These are phyloP conservation scores for Ormosia semicastrata DNA, from an alignment of 306 rosid species.

Conservation along the genomic window DNA sequence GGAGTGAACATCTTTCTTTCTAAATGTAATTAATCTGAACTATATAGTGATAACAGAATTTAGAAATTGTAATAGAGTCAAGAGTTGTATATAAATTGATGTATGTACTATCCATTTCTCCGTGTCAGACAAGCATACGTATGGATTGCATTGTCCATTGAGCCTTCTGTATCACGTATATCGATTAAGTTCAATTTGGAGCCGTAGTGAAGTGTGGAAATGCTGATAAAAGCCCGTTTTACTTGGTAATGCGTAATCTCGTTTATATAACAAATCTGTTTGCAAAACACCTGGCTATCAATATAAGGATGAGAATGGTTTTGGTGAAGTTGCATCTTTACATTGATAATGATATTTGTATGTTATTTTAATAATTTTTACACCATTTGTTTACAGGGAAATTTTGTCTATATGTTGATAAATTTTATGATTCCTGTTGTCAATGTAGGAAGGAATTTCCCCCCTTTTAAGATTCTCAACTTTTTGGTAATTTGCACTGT, in stretches of 20 bases:
- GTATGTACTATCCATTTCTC: not conserved
- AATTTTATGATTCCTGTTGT: no score
- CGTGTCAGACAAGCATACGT: not conserved
- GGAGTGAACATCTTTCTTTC: not conserved
- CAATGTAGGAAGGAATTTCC: no score
- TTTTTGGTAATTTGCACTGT: no score
- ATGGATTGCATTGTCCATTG: not conserved
- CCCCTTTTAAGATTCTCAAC: no score
- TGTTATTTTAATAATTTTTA: no score
- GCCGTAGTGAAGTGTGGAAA: not conserved
- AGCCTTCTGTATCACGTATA: not conserved
- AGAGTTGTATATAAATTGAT: slow-evolving; percentile 23
- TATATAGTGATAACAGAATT: not conserved
- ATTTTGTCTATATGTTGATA: no score
- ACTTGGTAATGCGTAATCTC: not conserved
- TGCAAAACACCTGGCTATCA: no score
- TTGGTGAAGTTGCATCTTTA: no score
- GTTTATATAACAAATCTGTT: no score
- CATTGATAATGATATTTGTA: no score
- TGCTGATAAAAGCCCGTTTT: not conserved
- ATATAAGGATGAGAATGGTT: no score
- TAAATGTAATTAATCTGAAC: not conserved
- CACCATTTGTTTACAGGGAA: no score
- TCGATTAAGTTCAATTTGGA: not conserved
- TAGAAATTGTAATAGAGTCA: not conserved